Percentiles rank a stretch among this genome's conserved stretches.
phyloP scores from a whole-genome alignment of 1,284 basidiomycete genomes.

The Melampsora medusae region DNA sequence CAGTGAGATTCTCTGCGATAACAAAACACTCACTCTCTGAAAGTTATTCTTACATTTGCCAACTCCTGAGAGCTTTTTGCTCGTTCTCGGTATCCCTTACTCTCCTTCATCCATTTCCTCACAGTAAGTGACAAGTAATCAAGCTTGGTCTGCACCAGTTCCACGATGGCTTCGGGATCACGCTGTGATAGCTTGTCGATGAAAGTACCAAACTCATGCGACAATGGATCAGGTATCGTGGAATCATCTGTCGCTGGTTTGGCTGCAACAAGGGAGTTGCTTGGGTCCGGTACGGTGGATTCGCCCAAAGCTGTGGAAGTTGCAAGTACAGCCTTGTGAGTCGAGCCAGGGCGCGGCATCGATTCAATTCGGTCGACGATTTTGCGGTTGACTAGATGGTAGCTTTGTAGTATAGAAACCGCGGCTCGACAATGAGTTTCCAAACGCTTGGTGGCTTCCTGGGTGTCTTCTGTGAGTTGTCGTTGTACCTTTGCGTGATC shows the following conservation, averaged over 20 bases:
- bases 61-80: constrained; percentile 60
- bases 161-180: constrained; percentile 78
- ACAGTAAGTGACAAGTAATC: constrained; percentile 65
- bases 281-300: constrained; percentile 60
- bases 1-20: neutral
- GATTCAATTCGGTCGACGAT: constrained; percentile 18
- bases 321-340: constrained; percentile 13
- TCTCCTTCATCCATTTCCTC: constrained; percentile 93
- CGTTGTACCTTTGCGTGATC: constrained; percentile 11
- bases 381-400: constrained; percentile 16
- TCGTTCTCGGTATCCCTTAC: constrained; percentile 85
- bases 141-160: constrained; percentile 72
- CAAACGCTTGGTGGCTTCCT: constrained; percentile 1
- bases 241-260: constrained; percentile 53
- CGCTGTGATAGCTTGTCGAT: constrained; percentile 69
- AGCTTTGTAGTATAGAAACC: constrained; percentile 16
- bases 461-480: constrained; percentile 14
- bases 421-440: constrained; percentile 21
- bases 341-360: constrained; percentile 40
- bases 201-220: constrained; percentile 66
- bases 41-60: constrained; percentile 76
- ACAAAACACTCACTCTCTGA: constrained; percentile 64
- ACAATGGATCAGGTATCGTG: constrained; percentile 45
- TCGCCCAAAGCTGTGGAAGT: neutral
- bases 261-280: constrained; percentile 62